Evolutionary conservation across 2,329 filamentous ascomycete species (phyloP).

Genomic region (Penicillium oxalicum): DNA sequence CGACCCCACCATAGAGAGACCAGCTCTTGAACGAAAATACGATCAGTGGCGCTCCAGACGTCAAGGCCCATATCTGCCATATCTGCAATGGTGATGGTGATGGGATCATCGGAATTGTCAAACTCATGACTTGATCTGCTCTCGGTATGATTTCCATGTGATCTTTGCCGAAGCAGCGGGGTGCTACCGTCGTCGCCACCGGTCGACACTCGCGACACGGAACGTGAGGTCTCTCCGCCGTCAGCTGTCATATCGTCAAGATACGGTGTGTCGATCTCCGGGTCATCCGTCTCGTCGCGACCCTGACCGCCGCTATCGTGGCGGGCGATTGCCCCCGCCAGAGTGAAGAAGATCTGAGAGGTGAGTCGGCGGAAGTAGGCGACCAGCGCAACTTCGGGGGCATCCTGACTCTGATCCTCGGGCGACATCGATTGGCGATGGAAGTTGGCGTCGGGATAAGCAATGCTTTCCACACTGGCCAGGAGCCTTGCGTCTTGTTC

Average conservation of each 20-base stretch:
- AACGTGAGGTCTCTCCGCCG: conserved; percentile 18
- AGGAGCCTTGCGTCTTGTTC: conserved; percentile 41
- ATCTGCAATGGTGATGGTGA: conserved; percentile 40
- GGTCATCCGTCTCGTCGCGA: conserved; percentile 11
- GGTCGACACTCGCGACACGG: conserved; percentile 21
- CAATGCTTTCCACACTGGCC: conserved; percentile 31
- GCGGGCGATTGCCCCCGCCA: conserved; percentile 41
- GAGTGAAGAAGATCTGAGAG: conserved; percentile 40
- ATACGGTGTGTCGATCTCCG: conserved; percentile 16
- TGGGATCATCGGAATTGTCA: conserved; percentile 17
- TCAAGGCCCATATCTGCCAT: conserved; percentile 46
- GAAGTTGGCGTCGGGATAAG: conserved; percentile 21
- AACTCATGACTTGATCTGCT: conserved; percentile 1
- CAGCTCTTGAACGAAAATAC: conserved; percentile 42
- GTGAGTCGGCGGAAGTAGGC: conserved; percentile 47
- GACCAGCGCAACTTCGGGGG: conserved; percentile 44
- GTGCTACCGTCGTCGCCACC: conserved; percentile 24
- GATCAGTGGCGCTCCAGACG: conserved; percentile 44
- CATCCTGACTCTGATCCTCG: conserved; percentile 29
- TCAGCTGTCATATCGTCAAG: conserved; percentile 21
- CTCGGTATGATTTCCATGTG: conserved; percentile 5
- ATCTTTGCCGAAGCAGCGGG: conserved; percentile 21
- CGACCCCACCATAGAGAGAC: conserved; percentile 44
- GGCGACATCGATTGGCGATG: conserved; percentile 24
- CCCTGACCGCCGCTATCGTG: conserved; percentile 29